These are phyloP conservation scores for Comarum palustre DNA, from an alignment of 306 rosid genomes.

Conservation along the genomic window DNA sequence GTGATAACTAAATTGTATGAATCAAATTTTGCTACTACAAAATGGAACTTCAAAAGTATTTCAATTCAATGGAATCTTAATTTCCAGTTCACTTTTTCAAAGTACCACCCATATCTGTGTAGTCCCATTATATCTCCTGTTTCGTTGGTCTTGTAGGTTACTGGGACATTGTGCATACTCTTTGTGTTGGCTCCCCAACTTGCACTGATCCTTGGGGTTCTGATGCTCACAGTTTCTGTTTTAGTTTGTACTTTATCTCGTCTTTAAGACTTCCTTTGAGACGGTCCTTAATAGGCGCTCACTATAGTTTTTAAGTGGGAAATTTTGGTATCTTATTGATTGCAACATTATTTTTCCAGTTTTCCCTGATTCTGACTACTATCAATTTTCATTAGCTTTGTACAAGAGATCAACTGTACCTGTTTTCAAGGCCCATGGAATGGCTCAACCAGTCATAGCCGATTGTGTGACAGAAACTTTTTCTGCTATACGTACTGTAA, in stretches of 20 bases:
- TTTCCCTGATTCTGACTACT: constrained; percentile 35
- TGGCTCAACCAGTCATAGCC: constrained; percentile 84
- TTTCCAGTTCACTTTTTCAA: constrained; percentile 22
- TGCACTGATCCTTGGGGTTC: constrained; percentile 76
- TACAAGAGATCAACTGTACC: constrained; percentile 95
- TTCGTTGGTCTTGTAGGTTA: constrained; percentile 53
- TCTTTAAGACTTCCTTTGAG: background rate
- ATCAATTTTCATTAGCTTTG: constrained; percentile 50
- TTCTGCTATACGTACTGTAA: constrained; percentile 95
- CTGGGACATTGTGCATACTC: constrained; percentile 76
- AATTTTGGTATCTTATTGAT: background rate
- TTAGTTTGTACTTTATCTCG: constrained; percentile 59
- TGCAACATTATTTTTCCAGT: constrained; percentile 26
- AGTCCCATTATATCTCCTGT: constrained; percentile 20
- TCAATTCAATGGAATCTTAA: constrained; percentile 5
- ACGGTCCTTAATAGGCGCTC: background rate
- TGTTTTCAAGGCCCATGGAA: constrained; percentile 76
- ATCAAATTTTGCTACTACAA: constrained; percentile 5
- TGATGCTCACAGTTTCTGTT: constrained; percentile 69
- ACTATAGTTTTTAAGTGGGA: constrained; percentile 6
- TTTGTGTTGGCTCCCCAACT: constrained; percentile 85
- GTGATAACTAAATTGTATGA: background rate
- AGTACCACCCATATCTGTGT: constrained; percentile 23
- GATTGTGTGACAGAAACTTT: constrained; percentile 90
- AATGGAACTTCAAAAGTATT: constrained; percentile 10